phyloP scores from a whole-genome alignment of 805 yeast genomes.

The Kuraishia cidri region DNA sequence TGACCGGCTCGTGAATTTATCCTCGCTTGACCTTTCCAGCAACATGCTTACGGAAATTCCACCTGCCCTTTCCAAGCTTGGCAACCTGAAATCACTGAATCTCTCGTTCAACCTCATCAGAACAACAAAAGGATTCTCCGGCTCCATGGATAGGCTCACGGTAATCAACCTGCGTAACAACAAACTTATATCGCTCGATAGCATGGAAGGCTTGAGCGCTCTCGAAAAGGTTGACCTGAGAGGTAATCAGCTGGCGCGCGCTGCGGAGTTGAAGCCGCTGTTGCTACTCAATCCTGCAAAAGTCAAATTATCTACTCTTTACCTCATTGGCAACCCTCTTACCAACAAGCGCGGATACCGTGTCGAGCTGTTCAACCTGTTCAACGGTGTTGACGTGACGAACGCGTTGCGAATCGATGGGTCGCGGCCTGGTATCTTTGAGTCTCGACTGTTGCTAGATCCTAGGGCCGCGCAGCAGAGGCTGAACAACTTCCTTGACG shows the following conservation, averaged over 20 bases:
- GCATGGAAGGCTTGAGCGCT: conserved; percentile 30
- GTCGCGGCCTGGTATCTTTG: conserved; percentile 54
- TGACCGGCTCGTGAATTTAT: conserved; percentile 19
- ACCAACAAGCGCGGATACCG: conserved; percentile 32
- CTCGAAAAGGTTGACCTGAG: conserved; percentile 47
- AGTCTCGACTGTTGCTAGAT: conserved; percentile 43
- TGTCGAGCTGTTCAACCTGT: conserved; percentile 44
- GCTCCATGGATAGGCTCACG: conserved; percentile 31
- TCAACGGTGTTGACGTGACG: conserved; percentile 41
- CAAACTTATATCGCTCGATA: conserved; percentile 27
- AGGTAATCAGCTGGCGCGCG: conserved; percentile 30
- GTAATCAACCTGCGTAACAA: conserved; percentile 45
- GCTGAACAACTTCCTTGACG: conserved; percentile 29
- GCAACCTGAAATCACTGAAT: conserved; percentile 40
- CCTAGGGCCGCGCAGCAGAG: conserved; percentile 34
- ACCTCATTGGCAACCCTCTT: conserved; percentile 28
- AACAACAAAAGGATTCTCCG: conserved; percentile 16
- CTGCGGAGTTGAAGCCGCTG: conserved; percentile 31
- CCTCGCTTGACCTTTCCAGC: conserved; percentile 44
- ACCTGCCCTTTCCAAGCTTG: conserved; percentile 35
- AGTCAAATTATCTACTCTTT: conserved; percentile 17
- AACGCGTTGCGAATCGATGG: conserved; percentile 46
- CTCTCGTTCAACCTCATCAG: conserved; percentile 37
- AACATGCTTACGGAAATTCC: conserved; percentile 44
- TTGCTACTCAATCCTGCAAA: conserved; percentile 12